These are phyloP conservation scores for Pyrenophora tritici-repentis DNA, from an alignment of 2,329 filamentous ascomycete species.

Conservation along the genomic window DNA sequence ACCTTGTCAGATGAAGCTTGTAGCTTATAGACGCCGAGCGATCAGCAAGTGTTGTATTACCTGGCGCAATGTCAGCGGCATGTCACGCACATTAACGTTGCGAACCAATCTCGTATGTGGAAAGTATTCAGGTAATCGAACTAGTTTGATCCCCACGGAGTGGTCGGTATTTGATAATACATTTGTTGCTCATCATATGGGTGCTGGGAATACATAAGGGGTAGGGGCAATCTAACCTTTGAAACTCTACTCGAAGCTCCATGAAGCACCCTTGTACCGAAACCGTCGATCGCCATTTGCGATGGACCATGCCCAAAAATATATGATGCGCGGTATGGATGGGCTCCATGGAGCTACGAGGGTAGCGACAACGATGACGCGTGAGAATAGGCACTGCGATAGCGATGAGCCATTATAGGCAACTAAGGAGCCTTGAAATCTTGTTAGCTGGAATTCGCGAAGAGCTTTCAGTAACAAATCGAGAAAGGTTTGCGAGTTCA, in stretches of 20 bases:
- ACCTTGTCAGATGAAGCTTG: conserved; percentile 12
- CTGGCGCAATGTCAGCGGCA: conserved; percentile 23
- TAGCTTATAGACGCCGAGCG: neutral
- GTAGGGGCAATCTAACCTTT: conserved; percentile 22
- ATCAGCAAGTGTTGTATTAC: neutral
- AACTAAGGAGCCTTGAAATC: conserved; percentile 1
- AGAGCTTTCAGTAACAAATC: conserved; percentile 8
- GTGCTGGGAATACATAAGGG: neutral
- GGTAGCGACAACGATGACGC: neutral
- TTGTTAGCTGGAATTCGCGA: conserved; percentile 26
- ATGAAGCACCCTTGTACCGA: conserved; percentile 11
- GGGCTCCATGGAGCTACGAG: conserved; percentile 5
- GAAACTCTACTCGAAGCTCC: conserved; percentile 16
- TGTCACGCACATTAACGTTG: neutral
- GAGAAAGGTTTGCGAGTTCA: conserved; percentile 29
- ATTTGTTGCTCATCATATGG: conserved; percentile 44
- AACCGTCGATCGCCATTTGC: neutral
- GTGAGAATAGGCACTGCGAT: neutral
- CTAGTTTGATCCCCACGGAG: conserved; percentile 44
- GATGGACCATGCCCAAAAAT: conserved; percentile 4
- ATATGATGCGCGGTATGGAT: neutral
- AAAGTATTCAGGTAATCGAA: conserved; percentile 47
- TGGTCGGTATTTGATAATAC: conserved; percentile 50
- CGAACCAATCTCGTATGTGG: conserved; percentile 3
- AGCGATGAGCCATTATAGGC: neutral